Evolutionary conservation across 495 filamentous ascomycete species (phyloP), one percentile per base, ranked within the genome.

Genomic region (Penicillium subrubescens): DNA sequence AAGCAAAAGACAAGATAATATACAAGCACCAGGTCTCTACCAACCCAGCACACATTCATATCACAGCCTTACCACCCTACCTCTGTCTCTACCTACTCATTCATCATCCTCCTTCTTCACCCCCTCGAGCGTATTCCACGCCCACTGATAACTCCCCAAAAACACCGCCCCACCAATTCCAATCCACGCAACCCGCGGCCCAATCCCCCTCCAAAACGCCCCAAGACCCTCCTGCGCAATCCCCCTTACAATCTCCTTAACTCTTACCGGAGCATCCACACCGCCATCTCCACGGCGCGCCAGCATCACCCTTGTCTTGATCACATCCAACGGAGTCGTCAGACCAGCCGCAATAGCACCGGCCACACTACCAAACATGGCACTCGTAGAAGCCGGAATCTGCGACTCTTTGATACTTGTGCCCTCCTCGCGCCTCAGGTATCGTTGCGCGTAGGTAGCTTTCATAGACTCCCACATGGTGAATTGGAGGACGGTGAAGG

Each of bases 261-360:
- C 80, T 14, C 83, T 78, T 67, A 88, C 82, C 53, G 84, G 83
- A 48, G 84, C 77, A 5, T 62, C 67, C 5, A 55, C 59, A 35
- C 60, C 67, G 10, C 78, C 76, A 55, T 77, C 77, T 1, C 69
- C 74, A 8, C 80, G 69, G 35, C 81, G 78, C 29, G 90, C 89
- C 72, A 99, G 79, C 95, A 99, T 99, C 77, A 99, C 87, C 62
- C 95, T 82, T 64, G 95, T 99, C 84, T 99, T 99, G 64, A 98
- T 84, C 67, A 98, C 95, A 79, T 99, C 95, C 66, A 99, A 71
- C 60, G 95, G 95, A 60, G 95, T 99, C 46, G 95, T 99, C 62
- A 94, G 73, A 2, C 86, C 94, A 5, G 95, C 95, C 29, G 95
- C 92, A 58, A 97, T 84, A 0, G 90, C 93, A 7, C 95, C 95